Base-by-base conservation (phyloP, 495 filamentous ascomycete genomes). In the Penicillium dipodomyicola region DNA sequence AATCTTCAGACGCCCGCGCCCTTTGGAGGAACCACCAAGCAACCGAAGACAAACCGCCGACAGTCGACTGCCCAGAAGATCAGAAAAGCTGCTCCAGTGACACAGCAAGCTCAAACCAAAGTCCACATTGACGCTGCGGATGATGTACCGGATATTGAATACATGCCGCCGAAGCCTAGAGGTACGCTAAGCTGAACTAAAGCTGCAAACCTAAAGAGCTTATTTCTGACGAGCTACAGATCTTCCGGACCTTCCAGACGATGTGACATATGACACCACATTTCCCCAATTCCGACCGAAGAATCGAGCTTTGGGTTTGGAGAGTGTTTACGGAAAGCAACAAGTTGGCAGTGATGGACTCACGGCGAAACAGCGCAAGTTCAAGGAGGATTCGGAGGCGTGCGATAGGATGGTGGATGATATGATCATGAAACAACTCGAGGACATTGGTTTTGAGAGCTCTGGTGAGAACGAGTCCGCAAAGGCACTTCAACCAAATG, bases 201-300 rank as follows among this genome's bases (percentile, higher is more conserved):
- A 2, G 14, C 17, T 37, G 40, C 35, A 4, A 52, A 3, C 9
- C 11, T 42, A 52, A 9, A 9, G 73, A 81, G 58, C 74, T 74
- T 53, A 64, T 22, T 77, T 78, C 58, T 82, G 76, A 58, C 59
- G 37, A 23, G 12, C 62, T 23, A 71, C 71, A 79, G 88, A 87
- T 47, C 77, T 87, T 5, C 87, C 87, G 0, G 92, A 95, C 65
- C 64, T 87, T 53, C 88, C 89, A 20, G 89, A 96, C 50, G 85
- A 92, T 49, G 82, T 91, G 50, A 84, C 83, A 14, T 82, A 87
- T 44, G 81, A 72, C 65, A 70, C 84, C 1, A 74, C 66, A 0
- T 78, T 77, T 61, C 75, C 77, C 9, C 74, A 79, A 61, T 82
- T 85, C 57, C 67, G 70, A 65, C 82, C 78, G 15, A 68, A 80